These are phyloP conservation scores for Acanthamoeba divionensis DNA, from an alignment of 208 protist genomes.

Conservation along the genomic window DNA sequence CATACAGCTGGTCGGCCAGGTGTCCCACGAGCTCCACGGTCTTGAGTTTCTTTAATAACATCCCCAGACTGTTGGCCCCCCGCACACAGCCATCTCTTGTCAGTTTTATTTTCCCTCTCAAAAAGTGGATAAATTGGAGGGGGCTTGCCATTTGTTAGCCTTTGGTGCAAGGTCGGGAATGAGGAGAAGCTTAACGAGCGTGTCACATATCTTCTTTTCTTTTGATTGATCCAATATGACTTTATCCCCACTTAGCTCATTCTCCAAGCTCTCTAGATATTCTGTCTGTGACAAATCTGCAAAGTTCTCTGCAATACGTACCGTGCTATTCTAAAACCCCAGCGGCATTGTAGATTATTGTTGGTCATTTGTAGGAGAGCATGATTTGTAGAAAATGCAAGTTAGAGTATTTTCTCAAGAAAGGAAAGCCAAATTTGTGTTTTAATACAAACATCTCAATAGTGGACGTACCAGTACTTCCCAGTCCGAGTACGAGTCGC, in stretches of 20 bases:
- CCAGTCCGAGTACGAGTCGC: too few relatives aligned
- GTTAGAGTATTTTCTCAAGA: too few relatives aligned
- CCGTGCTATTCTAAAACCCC: background rate
- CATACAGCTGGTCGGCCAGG: conserved; percentile 42
- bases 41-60: too few relatives aligned
- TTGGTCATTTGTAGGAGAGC: too few relatives aligned
- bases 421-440: too few relatives aligned
- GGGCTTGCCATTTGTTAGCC: conserved; percentile 36
- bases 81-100: too few relatives aligned
- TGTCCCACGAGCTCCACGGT: background rate
- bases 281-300: background rate
- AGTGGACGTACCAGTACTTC: too few relatives aligned
- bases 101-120: too few relatives aligned
- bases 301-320: background rate
- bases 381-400: too few relatives aligned
- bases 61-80: too few relatives aligned
- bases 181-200: background rate
- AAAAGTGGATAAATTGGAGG: background rate
- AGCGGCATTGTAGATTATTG: too few relatives aligned
- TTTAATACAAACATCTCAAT: too few relatives aligned
- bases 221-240: background rate
- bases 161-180: background rate
- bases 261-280: background rate
- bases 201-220: conserved; percentile 28
- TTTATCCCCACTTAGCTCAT: background rate